These are phyloP conservation scores for Dendrobium officinale DNA, from an alignment of 106 monocot genomes.

Conservation along the genomic window DNA sequence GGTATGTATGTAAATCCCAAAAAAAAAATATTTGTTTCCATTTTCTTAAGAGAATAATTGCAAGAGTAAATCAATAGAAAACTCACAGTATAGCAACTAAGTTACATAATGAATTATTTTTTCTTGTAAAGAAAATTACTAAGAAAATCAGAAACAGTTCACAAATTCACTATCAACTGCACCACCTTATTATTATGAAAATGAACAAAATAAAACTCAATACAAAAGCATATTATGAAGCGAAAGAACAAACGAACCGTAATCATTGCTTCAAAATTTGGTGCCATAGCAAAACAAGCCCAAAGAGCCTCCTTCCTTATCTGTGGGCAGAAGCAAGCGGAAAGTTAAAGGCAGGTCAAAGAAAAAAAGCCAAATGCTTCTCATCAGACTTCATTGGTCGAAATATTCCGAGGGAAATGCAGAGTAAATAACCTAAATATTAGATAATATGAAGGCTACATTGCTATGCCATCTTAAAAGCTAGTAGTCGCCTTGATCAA, in stretches of 20 bases:
- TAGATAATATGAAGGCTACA: background rate
- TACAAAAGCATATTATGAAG: background rate
- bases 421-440: background rate
- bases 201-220: background rate
- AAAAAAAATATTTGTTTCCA: too few relatives aligned
- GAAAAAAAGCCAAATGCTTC: background rate
- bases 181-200: background rate
- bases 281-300: constrained; percentile 94
- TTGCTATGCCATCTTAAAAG: background rate
- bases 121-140: background rate
- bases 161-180: background rate
- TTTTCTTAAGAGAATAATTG: background rate
- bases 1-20: too few relatives aligned
- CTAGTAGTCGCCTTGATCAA: background rate
- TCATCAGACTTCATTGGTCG: background rate
- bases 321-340: constrained; percentile 26
- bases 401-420: background rate
- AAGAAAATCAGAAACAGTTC: background rate
- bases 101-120: background rate
- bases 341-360: background rate
- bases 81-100: background rate
- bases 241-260: constrained; percentile 45
- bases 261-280: constrained; percentile 81
- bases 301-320: constrained; percentile 98
- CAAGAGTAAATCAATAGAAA: background rate